Base-by-base conservation (phyloP, 2,329 filamentous ascomycete genomes). In the Arthrobotrys entomopaga region DNA sequence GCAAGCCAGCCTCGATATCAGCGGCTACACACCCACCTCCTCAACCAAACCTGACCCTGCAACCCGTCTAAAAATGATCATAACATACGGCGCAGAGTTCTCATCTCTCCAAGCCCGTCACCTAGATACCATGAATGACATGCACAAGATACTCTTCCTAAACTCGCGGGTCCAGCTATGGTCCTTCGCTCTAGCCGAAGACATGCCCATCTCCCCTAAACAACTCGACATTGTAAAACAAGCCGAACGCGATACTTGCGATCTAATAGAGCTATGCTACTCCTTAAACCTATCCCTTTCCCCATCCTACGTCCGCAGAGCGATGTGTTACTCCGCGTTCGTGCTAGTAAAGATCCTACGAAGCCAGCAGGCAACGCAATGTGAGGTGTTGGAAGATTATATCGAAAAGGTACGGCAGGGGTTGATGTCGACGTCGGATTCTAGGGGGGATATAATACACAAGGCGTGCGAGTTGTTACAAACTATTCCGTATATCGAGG, bases 221-320 rank as follows among this genome's bases (percentile, higher is more conserved):
- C 53, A 66, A 26, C 38, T 58, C 42, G 63, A 66, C 5, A 42
- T 66, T 16, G 24, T 66, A 15, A 66, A 66, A 52, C 53, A 58
- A 50, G 52, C 63, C 26, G 63, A 66, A 50, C 52, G 43, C 7
- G 63, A 66, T 15, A 53, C 52, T n/a, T 66, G 63, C 42, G 63
- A 66, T 26, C 26, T 66, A 3, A 66, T 66, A 16, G 63, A 66
- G 29, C 8, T 66, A 29, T 66, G 63, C 52, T 66, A 66, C n/a
- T 48, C 42, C 11, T 26, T 66, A n/a, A 66, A 66, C 22, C 63
- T 66, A 7, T 66, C 63, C n/a, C 46, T 66, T 3, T 40, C 63
- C 20, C 63, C 63, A n/a, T 29, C 11, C 0, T 66, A 66, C 26
- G 50, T 66, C 24, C 63, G 63, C 16, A 50, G 63, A 20, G 63